These are phyloP conservation scores for Dacryopinax spathularia DNA, from an alignment of 768 basidiomycete species.

Conservation along the genomic window DNA sequence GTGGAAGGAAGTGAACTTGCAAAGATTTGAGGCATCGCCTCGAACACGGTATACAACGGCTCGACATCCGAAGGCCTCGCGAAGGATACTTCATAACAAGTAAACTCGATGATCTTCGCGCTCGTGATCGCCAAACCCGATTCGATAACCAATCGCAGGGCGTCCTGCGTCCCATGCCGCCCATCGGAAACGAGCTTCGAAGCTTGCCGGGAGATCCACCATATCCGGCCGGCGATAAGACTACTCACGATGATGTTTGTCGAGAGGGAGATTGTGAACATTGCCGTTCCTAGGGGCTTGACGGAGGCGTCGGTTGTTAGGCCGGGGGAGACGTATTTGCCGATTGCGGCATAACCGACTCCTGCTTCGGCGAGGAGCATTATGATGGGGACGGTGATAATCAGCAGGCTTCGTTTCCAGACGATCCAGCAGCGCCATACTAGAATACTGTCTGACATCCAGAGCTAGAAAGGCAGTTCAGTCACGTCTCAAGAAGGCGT, in stretches of 20 bases:
- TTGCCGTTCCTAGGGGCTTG: background rate
- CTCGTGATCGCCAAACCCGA: background rate
- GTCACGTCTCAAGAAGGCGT: no score
- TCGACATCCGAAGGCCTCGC: background rate
- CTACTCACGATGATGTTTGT: background rate
- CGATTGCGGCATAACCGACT: background rate
- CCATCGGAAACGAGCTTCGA: background rate
- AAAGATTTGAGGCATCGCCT: background rate
- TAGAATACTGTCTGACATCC: background rate
- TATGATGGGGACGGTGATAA: background rate
- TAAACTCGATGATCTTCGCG: background rate
- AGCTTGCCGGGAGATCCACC: background rate
- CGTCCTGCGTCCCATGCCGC: background rate
- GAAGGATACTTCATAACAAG: background rate
- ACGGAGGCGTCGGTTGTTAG: background rate
- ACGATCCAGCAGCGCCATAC: background rate
- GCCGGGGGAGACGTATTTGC: background rate
- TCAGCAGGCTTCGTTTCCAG: background rate
- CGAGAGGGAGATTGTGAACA: background rate
- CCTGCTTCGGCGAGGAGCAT: background rate
- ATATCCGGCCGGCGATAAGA: background rate
- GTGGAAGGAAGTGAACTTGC: background rate
- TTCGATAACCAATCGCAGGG: background rate
- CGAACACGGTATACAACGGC: background rate
- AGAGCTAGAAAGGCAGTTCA: background rate